Evolutionary conservation across 2,329 filamentous ascomycete species (phyloP).

Genomic region (Tothia fuscella): DNA sequence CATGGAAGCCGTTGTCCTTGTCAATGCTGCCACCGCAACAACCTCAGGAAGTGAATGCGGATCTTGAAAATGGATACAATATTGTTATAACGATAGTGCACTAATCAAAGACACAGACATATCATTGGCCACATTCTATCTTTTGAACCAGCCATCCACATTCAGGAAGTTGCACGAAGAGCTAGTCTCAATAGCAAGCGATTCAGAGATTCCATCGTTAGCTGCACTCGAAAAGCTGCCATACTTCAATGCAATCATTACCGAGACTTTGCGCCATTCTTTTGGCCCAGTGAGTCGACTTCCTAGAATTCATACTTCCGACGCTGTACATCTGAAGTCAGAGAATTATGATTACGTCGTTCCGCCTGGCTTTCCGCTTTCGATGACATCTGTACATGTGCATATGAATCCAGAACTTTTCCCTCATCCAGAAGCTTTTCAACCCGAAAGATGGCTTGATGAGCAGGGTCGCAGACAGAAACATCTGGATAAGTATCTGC

Average conservation of each 20-base stretch:
- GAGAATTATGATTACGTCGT: constrained; percentile 10
- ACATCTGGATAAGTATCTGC: constrained; percentile 44
- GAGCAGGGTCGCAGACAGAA: constrained; percentile 23
- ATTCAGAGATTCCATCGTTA: constrained; percentile 11
- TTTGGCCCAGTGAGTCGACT: constrained; percentile 18
- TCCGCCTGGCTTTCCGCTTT: constrained; percentile 11
- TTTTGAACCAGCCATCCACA: constrained; percentile 10
- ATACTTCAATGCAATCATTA: constrained; percentile 22
- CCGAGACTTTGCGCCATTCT: constrained; percentile 23
- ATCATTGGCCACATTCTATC: constrained; percentile 11
- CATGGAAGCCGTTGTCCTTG: constrained; percentile 26
- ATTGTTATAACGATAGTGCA: too few species aligned
- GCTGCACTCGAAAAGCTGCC: constrained; percentile 19
- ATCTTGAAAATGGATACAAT: too few species aligned
- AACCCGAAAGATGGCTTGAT: constrained; percentile 45
- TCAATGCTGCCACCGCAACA: constrained; percentile 28
- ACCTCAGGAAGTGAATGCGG: too few species aligned
- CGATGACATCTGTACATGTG: constrained; percentile 23
- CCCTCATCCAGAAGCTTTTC: constrained; percentile 10
- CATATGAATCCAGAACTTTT: constrained; percentile 11
- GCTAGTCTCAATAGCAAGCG: constrained; percentile 6
- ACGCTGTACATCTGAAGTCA: too few species aligned
- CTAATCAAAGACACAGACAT: too few species aligned
- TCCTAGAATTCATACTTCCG: constrained; percentile 12
- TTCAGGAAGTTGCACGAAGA: constrained; percentile 7